phyloP scores from a whole-genome alignment of 768 basidiomycete genomes.

The Kwoniella heveanensis region DNA sequence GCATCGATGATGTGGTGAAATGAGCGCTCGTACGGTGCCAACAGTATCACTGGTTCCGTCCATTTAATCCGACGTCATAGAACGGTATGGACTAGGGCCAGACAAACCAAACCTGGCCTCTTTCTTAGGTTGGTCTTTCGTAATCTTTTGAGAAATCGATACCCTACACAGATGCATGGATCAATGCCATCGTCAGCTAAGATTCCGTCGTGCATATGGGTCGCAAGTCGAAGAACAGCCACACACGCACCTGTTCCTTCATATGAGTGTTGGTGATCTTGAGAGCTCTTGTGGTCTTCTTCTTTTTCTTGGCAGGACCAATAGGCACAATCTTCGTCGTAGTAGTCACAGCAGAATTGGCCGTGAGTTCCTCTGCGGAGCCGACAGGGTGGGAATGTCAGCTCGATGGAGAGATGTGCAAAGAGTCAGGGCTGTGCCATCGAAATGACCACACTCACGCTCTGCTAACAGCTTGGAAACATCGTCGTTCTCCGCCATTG shows the following conservation, averaged over 20 bases:
- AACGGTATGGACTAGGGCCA: neutral
- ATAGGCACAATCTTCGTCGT: slow-evolving; percentile 22
- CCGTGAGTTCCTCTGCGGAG: slow-evolving; percentile 32
- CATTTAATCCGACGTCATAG: slow-evolving; percentile 6
- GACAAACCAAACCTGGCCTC: neutral
- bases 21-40: slow-evolving; percentile 4
- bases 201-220: neutral
- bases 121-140: slow-evolving; percentile 19
- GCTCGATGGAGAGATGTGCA: neutral
- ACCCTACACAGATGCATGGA: slow-evolving; percentile 21
- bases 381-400: neutral
- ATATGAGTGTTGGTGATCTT: slow-evolving; percentile 42
- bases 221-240: neutral
- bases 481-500: slow-evolving; percentile 33
- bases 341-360: slow-evolving; percentile 22
- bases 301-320: slow-evolving; percentile 34
- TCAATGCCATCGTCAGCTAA: slow-evolving; percentile 3
- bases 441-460: too few relatives aligned
- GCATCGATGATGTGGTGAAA: neutral
- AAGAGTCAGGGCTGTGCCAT: too few relatives aligned
- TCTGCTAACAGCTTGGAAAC: slow-evolving; percentile 30
- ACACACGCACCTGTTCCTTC: slow-evolving; percentile 31
- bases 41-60: slow-evolving; percentile 4
- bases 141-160: slow-evolving; percentile 42
- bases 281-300: slow-evolving; percentile 22